phyloP scores from a whole-genome alignment of 352 stramenopile genomes.

The Phytophthora syringae region DNA sequence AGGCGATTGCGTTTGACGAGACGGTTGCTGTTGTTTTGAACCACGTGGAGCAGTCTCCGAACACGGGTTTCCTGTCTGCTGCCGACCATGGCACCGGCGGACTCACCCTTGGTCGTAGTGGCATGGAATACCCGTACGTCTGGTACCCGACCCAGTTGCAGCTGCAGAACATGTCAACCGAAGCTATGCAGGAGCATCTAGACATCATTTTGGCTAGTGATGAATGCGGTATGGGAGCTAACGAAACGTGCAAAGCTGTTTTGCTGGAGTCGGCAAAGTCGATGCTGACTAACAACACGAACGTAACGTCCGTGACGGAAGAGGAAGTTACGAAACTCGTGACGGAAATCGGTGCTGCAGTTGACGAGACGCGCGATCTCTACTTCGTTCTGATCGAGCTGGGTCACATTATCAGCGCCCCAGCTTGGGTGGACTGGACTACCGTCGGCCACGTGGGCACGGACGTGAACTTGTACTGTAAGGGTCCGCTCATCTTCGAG shows the following conservation, averaged over 20 bases:
- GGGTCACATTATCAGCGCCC: conserved; percentile 56
- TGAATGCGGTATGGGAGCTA: conserved; percentile 39
- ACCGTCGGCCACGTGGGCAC: conserved; percentile 72
- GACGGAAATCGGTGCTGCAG: conserved; percentile 46
- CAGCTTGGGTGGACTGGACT: conserved; percentile 61
- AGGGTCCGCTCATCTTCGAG: conserved; percentile 59
- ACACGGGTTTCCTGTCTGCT: conserved; percentile 62
- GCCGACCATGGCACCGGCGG: conserved; percentile 74
- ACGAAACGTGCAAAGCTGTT: conserved; percentile 53
- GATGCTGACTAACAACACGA: conserved; percentile 60
- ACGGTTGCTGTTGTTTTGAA: conserved; percentile 69
- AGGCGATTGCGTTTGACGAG: conserved; percentile 77
- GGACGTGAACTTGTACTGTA: conserved; percentile 81
- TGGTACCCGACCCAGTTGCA: conserved; percentile 58
- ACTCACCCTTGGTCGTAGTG: conserved; percentile 54
- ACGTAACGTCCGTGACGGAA: conserved; percentile 51
- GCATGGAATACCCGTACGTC: conserved; percentile 44
- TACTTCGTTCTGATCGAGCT: conserved; percentile 59
- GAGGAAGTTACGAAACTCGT: conserved; percentile 31
- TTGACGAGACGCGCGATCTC: conserved; percentile 51
- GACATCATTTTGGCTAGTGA: conserved; percentile 39
- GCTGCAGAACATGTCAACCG: conserved; percentile 67
- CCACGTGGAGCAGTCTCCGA: conserved; percentile 51
- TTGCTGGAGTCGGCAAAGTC: conserved; percentile 47
- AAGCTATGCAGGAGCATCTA: conserved; percentile 56